Evolutionary conservation across 305 asterid species (phyloP).

Genomic region (Solanum hybrid): DNA sequence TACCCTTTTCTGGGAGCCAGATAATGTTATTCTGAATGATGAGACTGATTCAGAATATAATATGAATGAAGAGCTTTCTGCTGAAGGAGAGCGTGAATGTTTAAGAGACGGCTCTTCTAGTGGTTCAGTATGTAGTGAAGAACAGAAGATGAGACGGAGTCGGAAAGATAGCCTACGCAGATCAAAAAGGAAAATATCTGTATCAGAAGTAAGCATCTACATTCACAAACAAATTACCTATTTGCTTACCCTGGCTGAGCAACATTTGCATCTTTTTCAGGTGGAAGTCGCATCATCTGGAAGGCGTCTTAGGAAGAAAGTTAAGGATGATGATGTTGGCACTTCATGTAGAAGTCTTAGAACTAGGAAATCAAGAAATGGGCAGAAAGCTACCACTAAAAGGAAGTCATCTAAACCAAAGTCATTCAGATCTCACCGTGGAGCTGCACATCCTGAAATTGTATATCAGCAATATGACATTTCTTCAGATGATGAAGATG

Average conservation of each 20-base stretch:
- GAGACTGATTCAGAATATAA: slow-evolving; percentile 93
- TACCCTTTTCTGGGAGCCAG: slow-evolving; percentile 94
- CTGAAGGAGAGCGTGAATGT: slow-evolving; percentile 50
- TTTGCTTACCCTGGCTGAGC: slow-evolving; percentile 26
- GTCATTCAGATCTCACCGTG: slow-evolving; percentile 68
- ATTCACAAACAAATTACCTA: slow-evolving; percentile 9
- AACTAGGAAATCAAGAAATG: slow-evolving; percentile 36
- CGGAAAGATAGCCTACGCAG: slow-evolving; percentile 53
- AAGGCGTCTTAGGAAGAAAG: slow-evolving; percentile 53
- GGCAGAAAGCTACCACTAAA: slow-evolving; percentile 32
- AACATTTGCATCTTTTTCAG: slow-evolving; percentile 36
- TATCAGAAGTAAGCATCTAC: slow-evolving; percentile 53
- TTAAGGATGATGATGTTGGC: slow-evolving; percentile 41
- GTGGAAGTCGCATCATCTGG: slow-evolving; percentile 49
- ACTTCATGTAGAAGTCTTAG: slow-evolving; percentile 53
- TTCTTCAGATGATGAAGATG: slow-evolving; percentile 59
- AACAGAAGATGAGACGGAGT: slow-evolving; percentile 29
- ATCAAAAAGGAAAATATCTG: slow-evolving; percentile 63
- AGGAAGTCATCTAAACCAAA: slow-evolving; percentile 45
- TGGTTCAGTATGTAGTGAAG: slow-evolving; percentile 57
- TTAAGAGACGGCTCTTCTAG: slow-evolving; percentile 44
- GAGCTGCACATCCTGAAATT: slow-evolving; percentile 56
- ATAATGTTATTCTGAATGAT: slow-evolving; percentile 69
- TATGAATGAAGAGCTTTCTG: slow-evolving; percentile 53
- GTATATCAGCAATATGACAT: slow-evolving; percentile 45